Evolutionary conservation across 805 yeast species (phyloP), one percentile per base, ranked within the genome.

Genomic region (Lachancea sp.): DNA sequence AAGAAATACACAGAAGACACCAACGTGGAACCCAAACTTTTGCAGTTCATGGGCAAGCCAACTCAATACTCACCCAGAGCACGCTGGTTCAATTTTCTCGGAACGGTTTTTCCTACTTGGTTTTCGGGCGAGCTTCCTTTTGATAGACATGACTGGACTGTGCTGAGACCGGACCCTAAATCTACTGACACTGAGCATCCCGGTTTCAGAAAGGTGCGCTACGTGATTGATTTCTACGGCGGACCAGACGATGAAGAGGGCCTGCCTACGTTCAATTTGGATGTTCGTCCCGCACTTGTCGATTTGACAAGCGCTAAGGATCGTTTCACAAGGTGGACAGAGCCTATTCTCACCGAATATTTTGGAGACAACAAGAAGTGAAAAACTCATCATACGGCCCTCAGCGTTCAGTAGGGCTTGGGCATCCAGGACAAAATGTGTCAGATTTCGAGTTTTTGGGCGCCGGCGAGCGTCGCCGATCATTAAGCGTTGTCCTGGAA

Each of bases 141-240:
- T 59, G 99, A 93, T 65, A 80, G 99, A 63, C 99, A 93, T 58
- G 99, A 93, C 68, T 93, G 99, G 99, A 85, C 95, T 2, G 96
- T 93, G 4, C 71, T 91, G 54, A 75, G 99, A 57, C 72, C 78
- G 11, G 70, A 65, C 44, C 67, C 65, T 1, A 53, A 61, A n/a
- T 54, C 60, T 4, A 45, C 52, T 1, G 61, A 62, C 26, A 66
- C 63, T 1, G 65, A 62, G 26, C 45, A 48, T 36, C 66, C 65
- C 2, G 67, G 67, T 9, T 85, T 90, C 85, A 69, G 73, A 42
- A 69, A 81, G 54, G 89, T 93, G 17, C 75, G 99, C 50, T 93
- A 93, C 57, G 95, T 93, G 26, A 89, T 93, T 57, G 99, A 93
- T 63, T 93, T 91, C 64, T 93, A 93, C 62, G 80, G 88, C n/a